Percentiles rank a stretch among this genome's conserved stretches.
Conservation (phyloP, 345 rosid species). For the Cardamine chenopodiifolia region DNA sequence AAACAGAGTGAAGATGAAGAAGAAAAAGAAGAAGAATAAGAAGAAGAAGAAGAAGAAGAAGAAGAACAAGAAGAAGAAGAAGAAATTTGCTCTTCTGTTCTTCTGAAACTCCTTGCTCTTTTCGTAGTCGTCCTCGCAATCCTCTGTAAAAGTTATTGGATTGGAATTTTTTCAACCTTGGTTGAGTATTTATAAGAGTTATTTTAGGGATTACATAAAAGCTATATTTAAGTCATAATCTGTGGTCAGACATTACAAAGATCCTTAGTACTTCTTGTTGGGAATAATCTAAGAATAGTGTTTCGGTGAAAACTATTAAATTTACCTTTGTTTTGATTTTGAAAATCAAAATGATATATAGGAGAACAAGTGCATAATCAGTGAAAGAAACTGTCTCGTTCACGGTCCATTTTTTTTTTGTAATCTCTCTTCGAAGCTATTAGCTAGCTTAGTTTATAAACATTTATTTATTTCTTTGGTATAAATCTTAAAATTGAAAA, state of each 20-base stretch:
- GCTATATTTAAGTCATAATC: slow-evolving; percentile 14
- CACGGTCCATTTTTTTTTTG: neutral
- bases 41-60: neutral
- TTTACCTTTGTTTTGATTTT: neutral
- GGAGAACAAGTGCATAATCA: neutral
- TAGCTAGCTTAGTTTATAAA: neutral
- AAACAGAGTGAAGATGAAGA: neutral
- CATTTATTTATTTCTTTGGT: too few species aligned
- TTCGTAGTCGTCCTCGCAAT: slow-evolving; percentile 17
- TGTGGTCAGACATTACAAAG: neutral
- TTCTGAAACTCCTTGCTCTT: slow-evolving; percentile 12
- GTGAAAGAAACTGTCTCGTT: neutral
- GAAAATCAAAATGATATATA: neutral
- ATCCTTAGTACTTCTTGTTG: neutral
- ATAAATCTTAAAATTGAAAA: neutral
- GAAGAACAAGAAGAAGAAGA: neutral
- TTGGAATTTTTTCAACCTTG: neutral
- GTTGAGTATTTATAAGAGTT: neutral
- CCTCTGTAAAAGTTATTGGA: neutral
- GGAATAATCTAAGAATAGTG: neutral
- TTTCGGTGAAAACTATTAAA: neutral
- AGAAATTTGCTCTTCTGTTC: slow-evolving; percentile 11
- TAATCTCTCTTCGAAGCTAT: neutral
- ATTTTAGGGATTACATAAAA: neutral
- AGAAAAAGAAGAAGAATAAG: neutral